phyloP scores from a whole-genome alignment of 2,329 filamentous ascomycete species.

The Ceratocystis cubensis region DNA sequence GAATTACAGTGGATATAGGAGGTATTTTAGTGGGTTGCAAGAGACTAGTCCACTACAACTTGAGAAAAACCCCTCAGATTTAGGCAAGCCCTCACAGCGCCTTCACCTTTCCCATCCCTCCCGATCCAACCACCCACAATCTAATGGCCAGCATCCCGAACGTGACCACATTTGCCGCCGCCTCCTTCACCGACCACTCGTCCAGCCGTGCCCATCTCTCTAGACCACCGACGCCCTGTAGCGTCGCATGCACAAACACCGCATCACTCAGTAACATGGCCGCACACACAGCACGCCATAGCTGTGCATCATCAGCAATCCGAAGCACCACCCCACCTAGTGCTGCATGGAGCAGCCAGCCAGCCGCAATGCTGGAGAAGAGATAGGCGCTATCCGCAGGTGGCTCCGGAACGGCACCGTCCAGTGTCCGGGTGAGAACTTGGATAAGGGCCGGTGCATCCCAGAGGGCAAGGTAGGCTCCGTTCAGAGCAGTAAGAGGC shows the following conservation, averaged over 20 bases:
- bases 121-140: constrained; percentile 15
- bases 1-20: not conserved
- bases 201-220: constrained; percentile 7
- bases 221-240: constrained; percentile 17
- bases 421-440: constrained; percentile 13
- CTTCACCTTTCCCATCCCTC: constrained; percentile 1
- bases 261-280: constrained; percentile 18
- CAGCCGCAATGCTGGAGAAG: constrained; percentile 16
- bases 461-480: constrained; percentile 13
- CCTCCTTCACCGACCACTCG: constrained; percentile 14
- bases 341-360: constrained; percentile 19
- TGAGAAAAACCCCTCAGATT: not conserved
- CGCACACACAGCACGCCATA: constrained; percentile 18
- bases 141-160: constrained; percentile 12
- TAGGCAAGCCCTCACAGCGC: not conserved
- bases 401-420: not conserved
- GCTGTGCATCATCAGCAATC: constrained; percentile 9
- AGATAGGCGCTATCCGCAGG: constrained; percentile 7
- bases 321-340: constrained; percentile 15
- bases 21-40: not conserved
- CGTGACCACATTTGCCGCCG: constrained; percentile 14
- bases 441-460: constrained; percentile 6
- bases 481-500: constrained; percentile 17
- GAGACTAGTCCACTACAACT: not conserved
- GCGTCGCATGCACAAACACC: constrained; percentile 13